Evolutionary conservation across 2,329 filamentous ascomycete species (phyloP).

Genomic region (Boeremia lycopersici): DNA sequence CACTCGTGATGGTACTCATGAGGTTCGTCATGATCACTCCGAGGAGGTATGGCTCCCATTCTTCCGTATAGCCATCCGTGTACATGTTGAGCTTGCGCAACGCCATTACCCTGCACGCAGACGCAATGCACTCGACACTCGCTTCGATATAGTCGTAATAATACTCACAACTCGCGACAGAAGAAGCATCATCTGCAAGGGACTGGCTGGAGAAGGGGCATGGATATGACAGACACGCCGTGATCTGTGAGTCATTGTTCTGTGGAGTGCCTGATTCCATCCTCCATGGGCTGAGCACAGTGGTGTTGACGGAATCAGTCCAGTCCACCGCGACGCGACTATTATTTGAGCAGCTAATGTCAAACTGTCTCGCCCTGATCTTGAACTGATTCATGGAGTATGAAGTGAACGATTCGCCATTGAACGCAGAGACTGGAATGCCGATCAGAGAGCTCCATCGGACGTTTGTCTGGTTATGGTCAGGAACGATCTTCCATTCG

Average conservation of each 20-base stretch:
- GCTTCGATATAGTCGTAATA: constrained; percentile 29
- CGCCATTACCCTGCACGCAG: constrained; percentile 21
- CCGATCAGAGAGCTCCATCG: constrained; percentile 37
- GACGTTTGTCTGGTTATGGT: constrained; percentile 19
- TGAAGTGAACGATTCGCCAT: not conserved
- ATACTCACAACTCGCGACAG: constrained; percentile 27
- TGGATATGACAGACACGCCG: constrained; percentile 24
- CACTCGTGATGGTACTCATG: constrained; percentile 18
- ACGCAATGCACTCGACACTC: constrained; percentile 25
- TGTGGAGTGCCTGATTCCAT: not conserved
- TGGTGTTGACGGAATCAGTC: not conserved
- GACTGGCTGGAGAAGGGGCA: constrained; percentile 30
- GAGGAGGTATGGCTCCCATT: constrained; percentile 16
- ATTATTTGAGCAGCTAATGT: constrained; percentile 33
- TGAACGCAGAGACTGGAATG: constrained; percentile 23
- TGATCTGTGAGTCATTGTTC: not conserved
- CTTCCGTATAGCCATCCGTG: constrained; percentile 21
- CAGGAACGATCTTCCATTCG: constrained; percentile 26
- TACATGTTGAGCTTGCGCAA: constrained; percentile 31
- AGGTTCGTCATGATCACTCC: constrained; percentile 7
- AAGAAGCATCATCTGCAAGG: not conserved
- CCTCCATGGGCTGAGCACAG: constrained; percentile 5
- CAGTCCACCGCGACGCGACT: not conserved
- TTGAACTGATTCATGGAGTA: constrained; percentile 22
- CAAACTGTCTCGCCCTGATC: constrained; percentile 35